Evolutionary conservation across 2,329 filamentous ascomycete genomes (phyloP), one percentile per base, ranked within the genome.

Genomic region (Ophioceras dolichostomum): DNA sequence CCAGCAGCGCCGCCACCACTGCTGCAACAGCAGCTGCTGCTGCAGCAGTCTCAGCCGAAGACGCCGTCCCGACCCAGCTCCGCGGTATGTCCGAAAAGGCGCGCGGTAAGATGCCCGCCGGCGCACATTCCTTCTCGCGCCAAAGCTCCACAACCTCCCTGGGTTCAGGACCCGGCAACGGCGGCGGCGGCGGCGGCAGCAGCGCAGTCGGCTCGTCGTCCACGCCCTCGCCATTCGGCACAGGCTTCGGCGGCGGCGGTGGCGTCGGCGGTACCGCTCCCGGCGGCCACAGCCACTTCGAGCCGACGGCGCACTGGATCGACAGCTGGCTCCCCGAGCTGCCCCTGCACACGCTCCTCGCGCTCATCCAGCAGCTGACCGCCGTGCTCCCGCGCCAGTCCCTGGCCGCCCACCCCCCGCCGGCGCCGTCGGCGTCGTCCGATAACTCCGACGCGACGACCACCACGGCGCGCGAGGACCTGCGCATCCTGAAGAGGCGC

Each of bases 21-120:
- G 32, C 14, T 8, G n/a, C n/a, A n/a, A n/a, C n/a, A n/a, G n/a
- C n/a, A n/a, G n/a, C n/a, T n/a, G n/a, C n/a, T n/a, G n/a, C n/a
- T n/a, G n/a, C n/a, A n/a, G n/a, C n/a, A n/a, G 32, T 16, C 14
- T 24, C 16, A 28, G 61, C 73, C 1, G 86, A 93, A 41, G 87
- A 93, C 42, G 80, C 82, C 4, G 75, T 94, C 9, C 87, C 86
- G 12, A 69, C 78, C 16, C 88, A 95, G 54, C 57, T 94, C 21
- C 75, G 85, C 40, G 87, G 87, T 38, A 94, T 96, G 84, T 95
- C 89, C 16, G 91, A 96, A 58, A 98, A 96, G 57, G 91, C 91
- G 13, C 71, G 91, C 35, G 91, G 91, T 7, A 98, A 98, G 59
- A 86, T 94, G 77, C 91, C 89, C 20, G 86, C 83, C 10, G 83